Evolutionary conservation across 805 yeast species (phyloP).

Genomic region (Ogataea ganodermae): DNA sequence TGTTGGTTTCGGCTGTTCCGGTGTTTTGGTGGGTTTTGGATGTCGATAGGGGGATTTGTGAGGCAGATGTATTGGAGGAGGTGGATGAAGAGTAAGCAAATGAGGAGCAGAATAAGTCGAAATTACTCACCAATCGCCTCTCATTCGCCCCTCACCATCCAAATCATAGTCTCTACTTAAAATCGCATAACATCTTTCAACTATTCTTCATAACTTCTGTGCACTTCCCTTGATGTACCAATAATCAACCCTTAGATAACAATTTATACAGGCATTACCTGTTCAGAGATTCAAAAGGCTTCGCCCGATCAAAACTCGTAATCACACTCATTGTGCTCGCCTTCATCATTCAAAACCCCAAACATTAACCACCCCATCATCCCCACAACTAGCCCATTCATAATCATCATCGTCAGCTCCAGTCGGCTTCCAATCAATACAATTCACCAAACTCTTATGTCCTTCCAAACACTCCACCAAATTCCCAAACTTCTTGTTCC

Average conservation of each 20-base stretch:
- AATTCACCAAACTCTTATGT: conserved; percentile 68
- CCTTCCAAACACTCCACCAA: conserved; percentile 61
- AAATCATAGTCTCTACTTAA: too few species aligned
- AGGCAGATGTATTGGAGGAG: conserved; percentile 23
- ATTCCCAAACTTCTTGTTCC: conserved; percentile 75
- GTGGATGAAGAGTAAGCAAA: conserved; percentile 30
- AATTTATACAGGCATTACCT: too few species aligned
- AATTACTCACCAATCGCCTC: too few species aligned
- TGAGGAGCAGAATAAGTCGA: not conserved
- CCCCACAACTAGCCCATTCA: conserved; percentile 75
- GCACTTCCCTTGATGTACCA: too few species aligned
- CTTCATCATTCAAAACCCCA: conserved; percentile 45
- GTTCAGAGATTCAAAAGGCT: too few species aligned
- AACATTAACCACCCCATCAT: conserved; percentile 69
- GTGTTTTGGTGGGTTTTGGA: conserved; percentile 52
- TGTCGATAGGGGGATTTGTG: conserved; percentile 58
- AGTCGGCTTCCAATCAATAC: conserved; percentile 68
- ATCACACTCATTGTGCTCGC: not conserved
- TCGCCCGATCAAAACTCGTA: too few species aligned
- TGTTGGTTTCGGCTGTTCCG: conserved; percentile 58
- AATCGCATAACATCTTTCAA: too few species aligned
- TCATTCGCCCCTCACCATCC: too few species aligned
- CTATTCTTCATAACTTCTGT: too few species aligned
- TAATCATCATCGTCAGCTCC: conserved; percentile 38
- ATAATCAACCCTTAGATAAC: too few species aligned